Percentiles rank a stretch among this genome's conserved stretches.
phyloP scores from a whole-genome alignment of 2,329 filamentous ascomycete genomes.

The Calonectria ilicicola region DNA sequence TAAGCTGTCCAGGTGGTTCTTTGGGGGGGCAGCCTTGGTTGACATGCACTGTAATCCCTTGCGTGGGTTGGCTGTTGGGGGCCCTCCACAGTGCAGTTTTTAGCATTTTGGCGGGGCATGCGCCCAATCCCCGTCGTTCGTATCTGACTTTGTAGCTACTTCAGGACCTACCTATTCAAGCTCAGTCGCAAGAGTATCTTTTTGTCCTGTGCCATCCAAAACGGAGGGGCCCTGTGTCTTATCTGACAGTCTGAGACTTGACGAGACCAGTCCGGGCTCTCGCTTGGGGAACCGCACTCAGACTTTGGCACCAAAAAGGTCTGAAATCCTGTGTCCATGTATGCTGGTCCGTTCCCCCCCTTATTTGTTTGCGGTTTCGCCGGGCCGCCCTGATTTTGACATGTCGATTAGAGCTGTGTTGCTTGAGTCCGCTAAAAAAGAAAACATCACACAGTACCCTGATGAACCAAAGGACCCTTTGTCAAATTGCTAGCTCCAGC shows the following conservation, averaged over 20 bases:
- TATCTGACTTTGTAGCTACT: not conserved
- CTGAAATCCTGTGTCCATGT: not conserved
- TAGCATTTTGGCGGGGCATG: not conserved
- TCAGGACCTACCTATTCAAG: conserved; percentile 8
- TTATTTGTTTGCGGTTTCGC: conserved; percentile 11
- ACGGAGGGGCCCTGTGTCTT: conserved; percentile 9
- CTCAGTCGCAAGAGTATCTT: conserved; percentile 4
- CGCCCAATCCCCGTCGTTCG: not conserved
- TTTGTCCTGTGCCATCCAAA: not conserved
- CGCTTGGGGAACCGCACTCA: not conserved
- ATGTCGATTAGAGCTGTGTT: conserved; percentile 7
- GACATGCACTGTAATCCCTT: not conserved
- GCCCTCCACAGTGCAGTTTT: not conserved
- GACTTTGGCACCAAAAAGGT: not conserved
- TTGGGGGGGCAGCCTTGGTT: not conserved
- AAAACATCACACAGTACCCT: not conserved
- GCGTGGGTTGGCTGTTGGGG: not conserved
- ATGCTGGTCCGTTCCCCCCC: not conserved
- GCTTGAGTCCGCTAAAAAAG: not conserved
- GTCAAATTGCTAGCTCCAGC: not conserved
- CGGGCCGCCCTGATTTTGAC: conserved; percentile 22
- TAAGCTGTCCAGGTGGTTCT: not conserved
- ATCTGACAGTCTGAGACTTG: conserved; percentile 10
- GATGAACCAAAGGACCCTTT: not conserved
- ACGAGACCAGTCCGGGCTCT: conserved; percentile 4